phyloP scores from a whole-genome alignment of 257 asterid genomes.

The Cinchona pubescens region DNA sequence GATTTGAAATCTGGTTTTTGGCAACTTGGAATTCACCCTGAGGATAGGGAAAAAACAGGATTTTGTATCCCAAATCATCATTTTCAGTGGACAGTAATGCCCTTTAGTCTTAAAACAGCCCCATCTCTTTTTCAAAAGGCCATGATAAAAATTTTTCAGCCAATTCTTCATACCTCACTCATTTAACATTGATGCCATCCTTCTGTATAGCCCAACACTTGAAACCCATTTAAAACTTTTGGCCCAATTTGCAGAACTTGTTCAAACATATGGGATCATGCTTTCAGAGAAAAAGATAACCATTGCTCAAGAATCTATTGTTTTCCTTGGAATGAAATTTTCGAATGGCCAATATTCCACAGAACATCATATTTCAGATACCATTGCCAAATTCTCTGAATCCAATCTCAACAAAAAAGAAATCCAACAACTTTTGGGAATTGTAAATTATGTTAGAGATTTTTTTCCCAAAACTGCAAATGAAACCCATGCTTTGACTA shows the following conservation, averaged over 20 bases:
- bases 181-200: neutral
- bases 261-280: neutral
- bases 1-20: slow-evolving; percentile 6
- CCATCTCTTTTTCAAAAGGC: neutral
- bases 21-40: neutral
- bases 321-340: neutral
- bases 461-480: no score
- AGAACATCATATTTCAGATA: neutral
- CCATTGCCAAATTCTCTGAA: neutral
- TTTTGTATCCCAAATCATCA: neutral
- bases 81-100: neutral
- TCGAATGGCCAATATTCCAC: neutral
- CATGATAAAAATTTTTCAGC: neutral
- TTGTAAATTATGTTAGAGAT: neutral
- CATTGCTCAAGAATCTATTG: neutral
- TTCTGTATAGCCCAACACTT: neutral
- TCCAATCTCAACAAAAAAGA: neutral
- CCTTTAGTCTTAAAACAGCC: neutral
- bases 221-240: no score
- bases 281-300: no score
- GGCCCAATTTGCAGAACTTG: neutral
- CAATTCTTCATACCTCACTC: neutral
- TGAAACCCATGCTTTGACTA: no score
- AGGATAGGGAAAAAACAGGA: neutral
- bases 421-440: neutral